Conservation (phyloP, 345 rosid genomes). For the Brassica carinata region DNA sequence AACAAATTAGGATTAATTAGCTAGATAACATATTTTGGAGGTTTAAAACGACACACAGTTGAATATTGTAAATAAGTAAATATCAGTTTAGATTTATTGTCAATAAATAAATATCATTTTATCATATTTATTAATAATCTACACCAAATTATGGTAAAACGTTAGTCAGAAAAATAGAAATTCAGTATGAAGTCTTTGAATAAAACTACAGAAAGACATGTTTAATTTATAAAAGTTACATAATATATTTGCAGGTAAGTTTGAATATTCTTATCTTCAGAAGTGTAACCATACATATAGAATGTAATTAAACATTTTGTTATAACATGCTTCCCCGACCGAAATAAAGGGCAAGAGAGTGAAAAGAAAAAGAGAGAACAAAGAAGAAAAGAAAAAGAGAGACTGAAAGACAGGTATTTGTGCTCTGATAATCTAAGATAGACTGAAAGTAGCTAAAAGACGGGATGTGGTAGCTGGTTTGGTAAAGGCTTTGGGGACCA, state of each 20-base stretch:
- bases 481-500: no score
- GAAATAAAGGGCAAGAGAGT: neutral
- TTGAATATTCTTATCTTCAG: neutral
- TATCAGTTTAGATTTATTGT: no score
- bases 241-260: neutral
- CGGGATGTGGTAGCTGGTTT: no score
- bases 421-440: neutral
- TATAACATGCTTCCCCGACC: neutral
- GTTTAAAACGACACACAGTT: neutral
- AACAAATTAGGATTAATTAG: neutral
- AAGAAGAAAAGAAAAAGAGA: neutral
- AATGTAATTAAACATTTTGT: no score
- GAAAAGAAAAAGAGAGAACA: neutral
- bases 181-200: neutral
- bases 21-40: neutral
- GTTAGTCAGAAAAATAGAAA: neutral
- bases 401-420: neutral
- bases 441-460: neutral
- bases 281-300: neutral
- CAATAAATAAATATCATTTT: neutral
- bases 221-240: neutral
- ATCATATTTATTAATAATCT: neutral
- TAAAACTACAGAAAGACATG: no score
- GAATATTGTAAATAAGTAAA: neutral
- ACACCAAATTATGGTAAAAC: neutral